Conservation (phyloP, 352 stramenopile species). For the Phytophthora melonis region DNA sequence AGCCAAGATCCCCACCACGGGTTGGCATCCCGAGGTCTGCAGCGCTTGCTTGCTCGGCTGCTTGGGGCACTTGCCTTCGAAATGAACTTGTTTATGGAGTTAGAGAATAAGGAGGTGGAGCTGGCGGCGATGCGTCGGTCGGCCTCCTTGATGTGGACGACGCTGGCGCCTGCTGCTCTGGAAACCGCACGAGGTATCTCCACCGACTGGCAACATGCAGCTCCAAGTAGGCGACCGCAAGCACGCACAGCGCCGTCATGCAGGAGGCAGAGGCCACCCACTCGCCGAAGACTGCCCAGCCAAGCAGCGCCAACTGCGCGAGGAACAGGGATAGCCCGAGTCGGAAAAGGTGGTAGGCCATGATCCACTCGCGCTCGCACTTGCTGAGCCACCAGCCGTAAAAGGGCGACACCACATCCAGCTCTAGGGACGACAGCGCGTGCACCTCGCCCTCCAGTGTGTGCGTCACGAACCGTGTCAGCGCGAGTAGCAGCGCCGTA, state of each 20-base stretch:
- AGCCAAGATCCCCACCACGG: constrained; percentile 1
- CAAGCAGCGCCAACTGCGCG: constrained; percentile 62
- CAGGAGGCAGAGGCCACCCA: constrained; percentile 52
- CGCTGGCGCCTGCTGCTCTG: constrained; percentile 35
- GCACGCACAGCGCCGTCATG: constrained; percentile 59
- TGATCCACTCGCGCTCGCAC: constrained; percentile 77
- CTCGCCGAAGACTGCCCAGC: constrained; percentile 67
- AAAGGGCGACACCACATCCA: constrained; percentile 82
- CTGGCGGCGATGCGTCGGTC: constrained; percentile 20
- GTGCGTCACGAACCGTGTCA: constrained; percentile 82
- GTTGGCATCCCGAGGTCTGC: not conserved
- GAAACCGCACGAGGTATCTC: constrained; percentile 78
- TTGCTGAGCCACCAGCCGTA: constrained; percentile 77
- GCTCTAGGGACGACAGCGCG: constrained; percentile 57
- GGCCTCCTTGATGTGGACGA: constrained; percentile 22
- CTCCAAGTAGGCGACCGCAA: constrained; percentile 67
- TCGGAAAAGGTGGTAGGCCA: constrained; percentile 75
- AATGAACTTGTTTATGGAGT: constrained; percentile 24
- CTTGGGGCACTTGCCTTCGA: not conserved
- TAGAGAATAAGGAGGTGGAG: not conserved
- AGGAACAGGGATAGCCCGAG: constrained; percentile 66
- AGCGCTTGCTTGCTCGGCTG: constrained; percentile 1
- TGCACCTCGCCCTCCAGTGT: constrained; percentile 76
- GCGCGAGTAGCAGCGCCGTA: constrained; percentile 69
- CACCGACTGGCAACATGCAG: constrained; percentile 71